phyloP scores from a whole-genome alignment of 2,329 filamentous ascomycete species.

The Aspergillus pseudonomiae region DNA sequence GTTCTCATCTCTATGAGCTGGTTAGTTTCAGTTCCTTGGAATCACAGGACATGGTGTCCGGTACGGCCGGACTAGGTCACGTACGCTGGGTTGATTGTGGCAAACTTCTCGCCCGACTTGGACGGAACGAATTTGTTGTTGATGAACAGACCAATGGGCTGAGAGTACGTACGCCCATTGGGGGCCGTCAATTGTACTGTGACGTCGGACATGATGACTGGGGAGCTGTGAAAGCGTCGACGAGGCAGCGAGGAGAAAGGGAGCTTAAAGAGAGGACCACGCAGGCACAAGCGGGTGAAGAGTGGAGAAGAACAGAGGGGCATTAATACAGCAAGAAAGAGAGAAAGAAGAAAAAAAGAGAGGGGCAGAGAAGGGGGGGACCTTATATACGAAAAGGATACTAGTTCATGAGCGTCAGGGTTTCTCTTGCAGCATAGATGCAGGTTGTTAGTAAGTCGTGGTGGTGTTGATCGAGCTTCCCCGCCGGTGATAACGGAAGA shows the following conservation, averaged over 20 bases:
- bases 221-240: slow-evolving; percentile 29
- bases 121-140: slow-evolving; percentile 78
- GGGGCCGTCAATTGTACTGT: slow-evolving; percentile 68
- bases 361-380: slow-evolving; percentile 8
- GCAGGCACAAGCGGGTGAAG: slow-evolving; percentile 8
- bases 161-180: slow-evolving; percentile 71
- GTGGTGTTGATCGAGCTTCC: slow-evolving; percentile 4
- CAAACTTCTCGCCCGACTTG: slow-evolving; percentile 65
- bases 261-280: slow-evolving; percentile 10
- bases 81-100: slow-evolving; percentile 67
- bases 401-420: neutral
- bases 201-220: slow-evolving; percentile 40
- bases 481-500: slow-evolving; percentile 26
- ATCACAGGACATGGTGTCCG: neutral
- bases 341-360: neutral
- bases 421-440: neutral
- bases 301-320: slow-evolving; percentile 7
- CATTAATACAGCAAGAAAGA: slow-evolving; percentile 1
- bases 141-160: slow-evolving; percentile 80
- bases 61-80: slow-evolving; percentile 14
- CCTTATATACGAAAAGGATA: neutral
- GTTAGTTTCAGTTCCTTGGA: slow-evolving; percentile 19
- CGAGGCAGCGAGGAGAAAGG: slow-evolving; percentile 15
- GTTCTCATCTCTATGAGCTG: slow-evolving; percentile 58
- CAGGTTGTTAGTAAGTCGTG: neutral